Percentiles rank a stretch among this genome's conserved stretches.
Conservation (phyloP, 2,329 filamentous ascomycete genomes). For the Penicillium sp. region DNA sequence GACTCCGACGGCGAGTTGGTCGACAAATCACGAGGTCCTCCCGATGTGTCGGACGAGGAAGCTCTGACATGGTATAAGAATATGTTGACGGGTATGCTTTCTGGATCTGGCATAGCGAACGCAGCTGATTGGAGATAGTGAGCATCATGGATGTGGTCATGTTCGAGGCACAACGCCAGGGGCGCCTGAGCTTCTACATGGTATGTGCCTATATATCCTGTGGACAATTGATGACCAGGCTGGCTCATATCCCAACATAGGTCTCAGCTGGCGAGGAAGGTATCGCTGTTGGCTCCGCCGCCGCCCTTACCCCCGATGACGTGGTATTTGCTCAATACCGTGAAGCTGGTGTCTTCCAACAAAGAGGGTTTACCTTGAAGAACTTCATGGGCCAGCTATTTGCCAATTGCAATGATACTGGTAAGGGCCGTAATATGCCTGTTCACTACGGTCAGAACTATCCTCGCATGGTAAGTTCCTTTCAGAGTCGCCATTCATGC, state of each 20-base stretch:
- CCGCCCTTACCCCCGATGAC: constrained; percentile 78
- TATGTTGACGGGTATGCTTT: constrained; percentile 58
- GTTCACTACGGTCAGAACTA: constrained; percentile 89
- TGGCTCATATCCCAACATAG: constrained; percentile 29
- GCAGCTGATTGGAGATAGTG: constrained; percentile 43
- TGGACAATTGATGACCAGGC: too few species aligned
- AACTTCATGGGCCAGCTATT: constrained; percentile 98
- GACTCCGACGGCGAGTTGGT: constrained; percentile 85
- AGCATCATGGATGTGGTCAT: constrained; percentile 95
- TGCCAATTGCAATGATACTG: constrained; percentile 77
- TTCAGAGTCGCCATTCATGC: not conserved
- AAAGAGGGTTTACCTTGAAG: constrained; percentile 81
- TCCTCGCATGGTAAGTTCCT: constrained; percentile 71
- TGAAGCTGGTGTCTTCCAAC: constrained; percentile 86
- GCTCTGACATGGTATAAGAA: constrained; percentile 62
- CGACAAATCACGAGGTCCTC: constrained; percentile 68
- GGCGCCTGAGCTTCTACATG: constrained; percentile 96
- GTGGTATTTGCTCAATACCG: constrained; percentile 94
- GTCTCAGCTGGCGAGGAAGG: constrained; percentile 90
- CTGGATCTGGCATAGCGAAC: not conserved
- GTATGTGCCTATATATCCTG: constrained; percentile 46
- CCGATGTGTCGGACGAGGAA: constrained; percentile 65
- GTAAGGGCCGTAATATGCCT: constrained; percentile 91
- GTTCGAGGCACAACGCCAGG: constrained; percentile 96
- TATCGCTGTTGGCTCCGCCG: constrained; percentile 84